A percentile compares a stretch with the other conserved stretches of the same genome.
Conservation (phyloP, 208 protist genomes). For the Phytomonas sp. region DNA sequence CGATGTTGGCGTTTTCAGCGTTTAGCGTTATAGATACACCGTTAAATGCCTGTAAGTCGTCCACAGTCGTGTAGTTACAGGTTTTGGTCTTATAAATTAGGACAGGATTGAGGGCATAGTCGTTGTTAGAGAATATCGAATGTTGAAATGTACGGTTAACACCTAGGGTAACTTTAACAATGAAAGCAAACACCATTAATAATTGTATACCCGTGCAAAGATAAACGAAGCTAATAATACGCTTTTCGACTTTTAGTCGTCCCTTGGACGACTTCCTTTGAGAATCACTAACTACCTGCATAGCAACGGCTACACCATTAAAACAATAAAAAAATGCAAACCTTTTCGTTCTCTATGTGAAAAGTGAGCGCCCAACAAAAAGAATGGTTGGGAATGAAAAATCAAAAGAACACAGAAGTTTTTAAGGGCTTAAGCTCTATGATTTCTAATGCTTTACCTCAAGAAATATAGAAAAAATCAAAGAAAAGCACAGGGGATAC, state of each 20-base stretch:
- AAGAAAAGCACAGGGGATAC: not conserved
- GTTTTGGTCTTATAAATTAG: slow-evolving; percentile 34
- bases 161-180: slow-evolving; percentile 27
- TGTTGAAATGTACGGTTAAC: slow-evolving; percentile 39
- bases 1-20: slow-evolving; percentile 23
- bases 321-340: not conserved
- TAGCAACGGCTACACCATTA: slow-evolving; percentile 13
- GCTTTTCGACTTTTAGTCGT: slow-evolving; percentile 52
- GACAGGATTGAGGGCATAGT: slow-evolving; percentile 26
- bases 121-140: slow-evolving; percentile 29
- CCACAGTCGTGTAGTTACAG: slow-evolving; percentile 34
- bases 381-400: not conserved
- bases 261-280: slow-evolving; percentile 60
- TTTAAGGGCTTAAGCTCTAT: not conserved
- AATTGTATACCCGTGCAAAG: slow-evolving; percentile 50
- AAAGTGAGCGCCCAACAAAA: not conserved
- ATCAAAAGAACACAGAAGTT: not conserved
- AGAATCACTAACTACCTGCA: slow-evolving; percentile 75
- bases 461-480: not conserved
- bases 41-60: slow-evolving; percentile 50
- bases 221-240: slow-evolving; percentile 44
- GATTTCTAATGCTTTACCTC: not conserved
- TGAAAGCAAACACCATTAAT: slow-evolving; percentile 43
- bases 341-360: not conserved
- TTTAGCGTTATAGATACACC: slow-evolving; percentile 37